Base-by-base conservation (phyloP, 2,329 filamentous ascomycete species). In the Colletotrichum lini region DNA sequence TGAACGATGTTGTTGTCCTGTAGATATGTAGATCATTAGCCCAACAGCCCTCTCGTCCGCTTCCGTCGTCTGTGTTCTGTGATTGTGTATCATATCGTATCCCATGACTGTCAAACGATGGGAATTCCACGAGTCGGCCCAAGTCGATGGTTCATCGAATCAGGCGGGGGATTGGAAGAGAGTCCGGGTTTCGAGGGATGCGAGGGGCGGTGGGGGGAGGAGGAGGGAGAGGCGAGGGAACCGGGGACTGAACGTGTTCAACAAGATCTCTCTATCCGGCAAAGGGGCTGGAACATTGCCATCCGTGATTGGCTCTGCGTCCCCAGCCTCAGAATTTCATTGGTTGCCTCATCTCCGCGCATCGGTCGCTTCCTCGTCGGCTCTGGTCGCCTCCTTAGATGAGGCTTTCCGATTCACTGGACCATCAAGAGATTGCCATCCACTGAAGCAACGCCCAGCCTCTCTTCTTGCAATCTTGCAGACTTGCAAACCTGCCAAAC, bases 321-420 rank as follows among this genome's bases (percentile, higher is more conserved):
- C 40, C 38, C n/a, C 42, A 12, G 23, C 2, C 21, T 26, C 54
- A 18, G 42, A 12, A 3, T 44, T 10, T 42, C 23, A 72, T 72
- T 72, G 67, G 70, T 71, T 71, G 70, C 70, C 70, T 71, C 67
- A 72, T 67, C 67, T 61, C 45, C 54, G 56, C 56, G 58, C 66
- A 61, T 70, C 63, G 45, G 45, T 47, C 35, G n/a, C 35, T 61
- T 44, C 60, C 40, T 45, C 52, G 57, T 63, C 65, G 52, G 26
- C 65, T 71, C 58, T 72, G 44, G 69, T 72, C 69, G 69, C 69
- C 65, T 72, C 69, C 69, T 72, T 72, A 59, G 42, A 63, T 45
- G 56, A 72, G 70, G 66, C 70, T 70, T 68, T 70, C 66, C 57
- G 65, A 60, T 49, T 18, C 47, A 65, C 18, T 49, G 66, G 45